These are phyloP conservation scores for Sporothrix pallida DNA, from an alignment of 2,329 filamentous ascomycete genomes.

Conservation along the genomic window DNA sequence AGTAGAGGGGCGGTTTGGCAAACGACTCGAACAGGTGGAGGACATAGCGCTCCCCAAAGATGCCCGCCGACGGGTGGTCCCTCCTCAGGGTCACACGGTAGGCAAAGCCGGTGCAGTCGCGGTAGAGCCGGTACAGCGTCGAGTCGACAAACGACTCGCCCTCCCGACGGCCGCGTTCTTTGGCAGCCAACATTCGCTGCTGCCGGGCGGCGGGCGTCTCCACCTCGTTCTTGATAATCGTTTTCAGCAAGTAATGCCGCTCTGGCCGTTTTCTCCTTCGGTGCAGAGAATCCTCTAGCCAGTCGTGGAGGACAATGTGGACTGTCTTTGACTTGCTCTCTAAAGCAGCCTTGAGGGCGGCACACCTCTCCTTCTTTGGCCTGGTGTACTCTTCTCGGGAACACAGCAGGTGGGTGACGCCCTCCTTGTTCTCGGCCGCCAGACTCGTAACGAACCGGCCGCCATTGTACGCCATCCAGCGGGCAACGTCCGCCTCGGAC, in stretches of 20 bases:
- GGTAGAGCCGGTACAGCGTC: slow-evolving; percentile 68
- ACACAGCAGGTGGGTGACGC: slow-evolving; percentile 75
- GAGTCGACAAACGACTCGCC: slow-evolving; percentile 55
- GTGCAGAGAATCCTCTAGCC: slow-evolving; percentile 57
- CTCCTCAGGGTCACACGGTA: slow-evolving; percentile 69
- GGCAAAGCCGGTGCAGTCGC: slow-evolving; percentile 64
- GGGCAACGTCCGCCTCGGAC: slow-evolving; percentile 61
- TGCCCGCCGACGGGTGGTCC: slow-evolving; percentile 51
- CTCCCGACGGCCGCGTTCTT: slow-evolving; percentile 43
- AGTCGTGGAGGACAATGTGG: slow-evolving; percentile 56
- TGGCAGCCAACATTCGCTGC: slow-evolving; percentile 45
- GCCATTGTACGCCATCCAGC: slow-evolving; percentile 69
- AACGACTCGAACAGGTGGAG: slow-evolving; percentile 72
- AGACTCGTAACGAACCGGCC: slow-evolving; percentile 63
- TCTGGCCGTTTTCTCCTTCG: slow-evolving; percentile 41
- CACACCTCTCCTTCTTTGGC: slow-evolving; percentile 25
- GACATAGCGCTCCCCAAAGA: slow-evolving; percentile 62
- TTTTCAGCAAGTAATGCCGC: slow-evolving; percentile 52
- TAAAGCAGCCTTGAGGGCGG: neutral
- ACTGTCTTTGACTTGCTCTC: neutral
- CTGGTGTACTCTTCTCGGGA: slow-evolving; percentile 62
- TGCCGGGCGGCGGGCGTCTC: slow-evolving; percentile 36
- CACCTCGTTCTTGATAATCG: slow-evolving; percentile 41
- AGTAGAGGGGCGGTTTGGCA: slow-evolving; percentile 64
- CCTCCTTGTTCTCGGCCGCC: slow-evolving; percentile 43